Base-by-base conservation (phyloP, 129 eudicot genomes). In the Sambucus nigra region DNA sequence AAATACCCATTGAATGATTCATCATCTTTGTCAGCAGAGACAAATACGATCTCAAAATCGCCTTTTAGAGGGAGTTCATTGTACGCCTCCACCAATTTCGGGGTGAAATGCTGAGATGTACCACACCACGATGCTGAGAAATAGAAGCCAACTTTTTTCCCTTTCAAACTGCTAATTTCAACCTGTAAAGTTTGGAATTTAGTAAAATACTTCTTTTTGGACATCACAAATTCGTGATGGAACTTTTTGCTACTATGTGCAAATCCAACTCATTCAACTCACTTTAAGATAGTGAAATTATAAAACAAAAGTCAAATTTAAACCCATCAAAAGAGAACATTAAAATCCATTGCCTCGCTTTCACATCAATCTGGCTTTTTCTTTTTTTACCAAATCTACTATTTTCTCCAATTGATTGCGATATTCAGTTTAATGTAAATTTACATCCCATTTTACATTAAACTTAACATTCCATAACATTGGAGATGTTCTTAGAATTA, bases 81-180 rank as follows among this genome's bases (percentile, higher is more conserved):
- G 58, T 89, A 84, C n/a, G 58, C 79, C 33, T 84, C 93, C 21
- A 79, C 71, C 65, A 89, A 69, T 17, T 53, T 69, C 1, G 97
- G 97, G 45, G 97, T 84, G 59, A 84, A 89, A 33, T 69, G 48
- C 7, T 69, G 88, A 69, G 95, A 84, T 5, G 95, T 95, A 21
- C 76, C 78, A 25, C 95, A 81, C 97, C 95, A 89, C 2, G 97
- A 89, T 28, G 93, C 95, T 2, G 95, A 84, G 69, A 89, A 84
- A 60, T 89, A 89, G 28, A 89, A 48, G 17, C 93, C 97, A 11
- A 84, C 51, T 9, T 13, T 76, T 61, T 89, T 84, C 15, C 95
- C 88, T 12, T 55, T 74, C 64, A 84, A 51, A 55, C 49, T 68
- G 20, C 64, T 61, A 44, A 77, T 41, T 61, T 69, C 69, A 53